These are phyloP conservation scores for Akanthomyces muscarius DNA, from an alignment of 2,329 filamentous ascomycete species.

Conservation along the genomic window DNA sequence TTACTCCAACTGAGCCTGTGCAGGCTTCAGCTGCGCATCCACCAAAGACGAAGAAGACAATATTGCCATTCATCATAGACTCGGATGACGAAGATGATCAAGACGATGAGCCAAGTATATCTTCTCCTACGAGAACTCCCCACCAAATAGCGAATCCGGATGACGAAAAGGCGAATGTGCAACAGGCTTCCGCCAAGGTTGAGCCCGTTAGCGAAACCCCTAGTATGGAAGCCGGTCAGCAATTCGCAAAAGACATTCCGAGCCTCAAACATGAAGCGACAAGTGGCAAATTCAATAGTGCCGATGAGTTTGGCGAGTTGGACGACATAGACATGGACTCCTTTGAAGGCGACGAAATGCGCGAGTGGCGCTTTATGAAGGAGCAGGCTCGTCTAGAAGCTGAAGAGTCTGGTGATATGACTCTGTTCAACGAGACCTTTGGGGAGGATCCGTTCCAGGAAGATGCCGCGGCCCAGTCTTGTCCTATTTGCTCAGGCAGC, in stretches of 20 bases:
- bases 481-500: slow-evolving; percentile 72
- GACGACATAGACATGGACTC: slow-evolving; percentile 54
- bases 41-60: slow-evolving; percentile 25
- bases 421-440: slow-evolving; percentile 30
- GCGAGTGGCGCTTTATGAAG: slow-evolving; percentile 67
- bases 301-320: slow-evolving; percentile 35
- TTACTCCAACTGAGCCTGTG: slow-evolving; percentile 16
- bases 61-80: slow-evolving; percentile 63
- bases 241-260: slow-evolving; percentile 9
- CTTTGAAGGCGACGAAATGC: slow-evolving; percentile 59
- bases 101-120: background rate
- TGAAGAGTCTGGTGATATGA: slow-evolving; percentile 46
- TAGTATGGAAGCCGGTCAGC: background rate
- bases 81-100: slow-evolving; percentile 52
- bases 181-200: background rate
- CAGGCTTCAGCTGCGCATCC: slow-evolving; percentile 9
- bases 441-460: slow-evolving; percentile 32
- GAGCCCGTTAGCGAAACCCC: background rate
- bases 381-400: slow-evolving; percentile 67
- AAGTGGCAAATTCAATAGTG: slow-evolving; percentile 31
- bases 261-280: slow-evolving; percentile 6
- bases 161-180: background rate
- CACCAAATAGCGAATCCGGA: background rate
- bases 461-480: slow-evolving; percentile 40
- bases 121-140: background rate